Evolutionary conservation across 176 grass and related monocot genomes (phyloP).

Genomic region (Triticum aestivum): DNA sequence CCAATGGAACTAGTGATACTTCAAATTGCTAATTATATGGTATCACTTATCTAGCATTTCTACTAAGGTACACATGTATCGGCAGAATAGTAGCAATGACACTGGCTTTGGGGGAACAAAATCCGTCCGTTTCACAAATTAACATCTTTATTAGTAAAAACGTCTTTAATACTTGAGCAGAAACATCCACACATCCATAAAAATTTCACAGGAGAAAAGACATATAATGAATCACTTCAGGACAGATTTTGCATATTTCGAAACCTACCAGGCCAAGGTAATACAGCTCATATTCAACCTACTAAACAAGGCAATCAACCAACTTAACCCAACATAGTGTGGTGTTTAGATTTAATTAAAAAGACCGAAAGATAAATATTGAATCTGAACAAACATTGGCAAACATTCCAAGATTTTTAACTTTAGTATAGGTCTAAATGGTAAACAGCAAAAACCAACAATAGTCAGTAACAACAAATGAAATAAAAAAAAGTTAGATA

Average conservation of each 20-base stretch:
- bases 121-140: neutral
- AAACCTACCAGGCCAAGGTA: neutral
- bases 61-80: neutral
- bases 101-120: neutral
- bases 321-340: neutral
- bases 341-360: conserved; percentile 11
- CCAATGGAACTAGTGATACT: neutral
- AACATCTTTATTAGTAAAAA: neutral
- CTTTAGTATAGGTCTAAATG: too few species aligned
- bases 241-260: neutral
- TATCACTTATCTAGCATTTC: conserved; percentile 6
- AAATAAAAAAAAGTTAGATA: too few species aligned
- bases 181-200: neutral
- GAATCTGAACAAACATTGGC: neutral
- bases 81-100: neutral
- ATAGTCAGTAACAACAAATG: too few species aligned
- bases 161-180: neutral
- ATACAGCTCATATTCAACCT: neutral
- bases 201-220: neutral
- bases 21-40: neutral
- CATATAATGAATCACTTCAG: neutral
- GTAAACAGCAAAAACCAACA: too few species aligned
- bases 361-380: conserved; percentile 21
- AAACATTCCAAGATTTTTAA: too few species aligned
- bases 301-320: neutral